A percentile compares a stretch with the other conserved stretches of the same genome.
Evolutionary conservation across 2,329 filamentous ascomycete species (phyloP).

Genomic region (Ascosphaera acerosa): DNA sequence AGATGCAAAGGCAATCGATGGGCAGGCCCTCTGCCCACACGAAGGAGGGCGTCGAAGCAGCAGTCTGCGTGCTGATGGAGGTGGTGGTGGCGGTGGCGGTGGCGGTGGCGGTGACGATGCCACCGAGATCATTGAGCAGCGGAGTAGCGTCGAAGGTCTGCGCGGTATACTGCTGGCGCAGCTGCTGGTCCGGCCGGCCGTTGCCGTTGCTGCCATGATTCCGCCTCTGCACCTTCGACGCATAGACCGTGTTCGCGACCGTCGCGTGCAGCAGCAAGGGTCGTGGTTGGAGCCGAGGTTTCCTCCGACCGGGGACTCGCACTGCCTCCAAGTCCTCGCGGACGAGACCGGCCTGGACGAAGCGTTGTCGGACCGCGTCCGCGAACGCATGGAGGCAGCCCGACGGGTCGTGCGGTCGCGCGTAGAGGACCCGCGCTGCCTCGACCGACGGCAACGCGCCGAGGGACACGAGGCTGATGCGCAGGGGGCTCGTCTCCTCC

Average conservation of each 20-base stretch:
- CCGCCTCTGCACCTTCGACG: constrained; percentile 8
- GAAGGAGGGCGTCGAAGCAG: constrained; percentile 19
- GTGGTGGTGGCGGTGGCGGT: constrained; percentile 4
- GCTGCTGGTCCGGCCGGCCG: too few species aligned
- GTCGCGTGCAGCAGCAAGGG: constrained; percentile 61
- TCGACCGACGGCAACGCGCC: constrained; percentile 15
- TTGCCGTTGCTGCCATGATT: too few species aligned
- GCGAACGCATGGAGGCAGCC: constrained; percentile 19
- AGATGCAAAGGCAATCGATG: constrained; percentile 51
- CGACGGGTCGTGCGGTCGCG: constrained; percentile 15
- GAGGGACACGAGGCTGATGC: constrained; percentile 19
- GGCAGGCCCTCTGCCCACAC: constrained; percentile 44
- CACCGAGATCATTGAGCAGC: background rate
- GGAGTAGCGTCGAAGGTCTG: background rate
- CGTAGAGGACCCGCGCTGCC: constrained; percentile 17
- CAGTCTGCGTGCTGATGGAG: too few species aligned
- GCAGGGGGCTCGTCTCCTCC: constrained; percentile 11
- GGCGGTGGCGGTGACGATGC: constrained; percentile 2
- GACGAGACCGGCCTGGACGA: constrained; percentile 20
- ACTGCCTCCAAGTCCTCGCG: constrained; percentile 3
- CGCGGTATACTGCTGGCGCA: too few species aligned
- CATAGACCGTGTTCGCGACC: constrained; percentile 64
- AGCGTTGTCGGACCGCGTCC: constrained; percentile 16
- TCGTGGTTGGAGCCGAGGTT: constrained; percentile 16
- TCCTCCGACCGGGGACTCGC: background rate